Percentiles rank a stretch among this genome's conserved stretches.
Conservation (phyloP, 192 early-diverging fungal species). For the Podila epigama region DNA sequence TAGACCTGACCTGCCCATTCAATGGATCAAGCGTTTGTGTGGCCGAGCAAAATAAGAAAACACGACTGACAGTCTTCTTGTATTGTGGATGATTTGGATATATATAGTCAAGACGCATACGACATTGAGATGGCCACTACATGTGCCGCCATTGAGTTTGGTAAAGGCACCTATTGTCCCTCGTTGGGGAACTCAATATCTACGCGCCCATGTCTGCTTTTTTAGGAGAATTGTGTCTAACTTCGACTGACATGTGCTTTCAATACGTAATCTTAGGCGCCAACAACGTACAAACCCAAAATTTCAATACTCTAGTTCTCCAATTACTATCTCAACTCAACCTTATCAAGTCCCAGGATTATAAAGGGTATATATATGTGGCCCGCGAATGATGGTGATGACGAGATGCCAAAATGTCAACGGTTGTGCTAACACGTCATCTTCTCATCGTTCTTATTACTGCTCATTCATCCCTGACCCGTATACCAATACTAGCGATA, state of each 20-base stretch:
- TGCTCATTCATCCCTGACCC: too few relatives aligned
- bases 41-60: too few relatives aligned
- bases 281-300: constrained; percentile 69
- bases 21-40: too few relatives aligned
- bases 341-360: constrained; percentile 53
- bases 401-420: neutral
- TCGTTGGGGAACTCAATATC: too few relatives aligned
- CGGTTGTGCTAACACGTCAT: constrained; percentile 45
- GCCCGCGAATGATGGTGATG: neutral
- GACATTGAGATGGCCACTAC: constrained; percentile 75
- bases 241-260: too few relatives aligned
- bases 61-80: neutral
- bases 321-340: constrained; percentile 68
- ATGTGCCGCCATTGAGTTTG: constrained; percentile 65
- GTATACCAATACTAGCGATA: too few relatives aligned
- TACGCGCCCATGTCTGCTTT: too few relatives aligned
- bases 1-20: too few relatives aligned
- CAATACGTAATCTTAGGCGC: constrained; percentile 51
- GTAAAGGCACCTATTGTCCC: constrained; percentile 40
- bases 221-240: too few relatives aligned
- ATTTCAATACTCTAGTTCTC: constrained; percentile 71
- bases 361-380: constrained; percentile 38
- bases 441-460: neutral
- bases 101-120: constrained; percentile 71
- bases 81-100: neutral